phyloP scores from a whole-genome alignment of 305 asterid species.

The Stenogyne calaminthoides region DNA sequence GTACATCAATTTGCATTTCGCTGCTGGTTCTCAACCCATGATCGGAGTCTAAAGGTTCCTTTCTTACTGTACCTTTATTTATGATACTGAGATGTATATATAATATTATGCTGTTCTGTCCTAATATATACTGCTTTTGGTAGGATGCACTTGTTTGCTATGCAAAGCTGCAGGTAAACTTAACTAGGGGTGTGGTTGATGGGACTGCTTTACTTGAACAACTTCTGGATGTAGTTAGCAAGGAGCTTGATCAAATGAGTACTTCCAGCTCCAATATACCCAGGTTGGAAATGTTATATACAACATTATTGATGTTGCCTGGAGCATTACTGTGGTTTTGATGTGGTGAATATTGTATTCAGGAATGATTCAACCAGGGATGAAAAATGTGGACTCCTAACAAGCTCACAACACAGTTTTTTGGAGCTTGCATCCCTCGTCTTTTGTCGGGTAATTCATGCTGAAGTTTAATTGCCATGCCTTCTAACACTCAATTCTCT shows the following conservation, averaged over 20 bases:
- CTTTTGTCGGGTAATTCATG: constrained; percentile 70
- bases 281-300: constrained; percentile 51
- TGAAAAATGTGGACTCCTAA: constrained; percentile 70
- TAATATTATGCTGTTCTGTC: constrained; percentile 23
- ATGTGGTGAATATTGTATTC: constrained; percentile 31
- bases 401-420: constrained; percentile 62
- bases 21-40: constrained; percentile 81
- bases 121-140: constrained; percentile 33
- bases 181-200: constrained; percentile 73
- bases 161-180: constrained; percentile 73
- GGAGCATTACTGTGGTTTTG: constrained; percentile 22
- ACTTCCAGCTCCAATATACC: constrained; percentile 42
- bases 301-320: constrained; percentile 20
- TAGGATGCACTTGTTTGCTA: constrained; percentile 86
- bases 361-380: constrained; percentile 72
- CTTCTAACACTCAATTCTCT: constrained; percentile 20
- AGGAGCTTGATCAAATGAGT: constrained; percentile 89
- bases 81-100: constrained; percentile 21
- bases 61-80: constrained; percentile 16
- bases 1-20: constrained; percentile 71
- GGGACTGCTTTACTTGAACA: constrained; percentile 71
- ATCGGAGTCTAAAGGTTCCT: constrained; percentile 74
- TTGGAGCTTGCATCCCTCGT: constrained; percentile 88
- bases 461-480: constrained; percentile 30
- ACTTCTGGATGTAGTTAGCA: constrained; percentile 75